These are phyloP conservation scores for Coemansia sp. DNA, from an alignment of 192 early-diverging fungal species.

Conservation along the genomic window DNA sequence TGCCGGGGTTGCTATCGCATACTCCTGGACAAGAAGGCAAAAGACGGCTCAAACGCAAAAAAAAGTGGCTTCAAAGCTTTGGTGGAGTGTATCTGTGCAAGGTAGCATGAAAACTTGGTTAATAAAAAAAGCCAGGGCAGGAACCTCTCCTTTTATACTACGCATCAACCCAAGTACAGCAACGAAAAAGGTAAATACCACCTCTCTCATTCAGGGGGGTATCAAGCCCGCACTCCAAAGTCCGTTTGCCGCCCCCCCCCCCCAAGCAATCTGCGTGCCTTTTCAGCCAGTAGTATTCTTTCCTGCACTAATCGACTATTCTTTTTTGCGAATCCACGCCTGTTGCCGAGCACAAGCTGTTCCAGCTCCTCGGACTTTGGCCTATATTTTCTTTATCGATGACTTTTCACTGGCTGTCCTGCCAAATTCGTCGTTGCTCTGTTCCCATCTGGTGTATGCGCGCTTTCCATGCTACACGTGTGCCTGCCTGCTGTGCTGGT, in stretches of 20 bases:
- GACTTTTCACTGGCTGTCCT: slow-evolving; percentile 1
- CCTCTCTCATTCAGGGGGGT: slow-evolving; percentile 6
- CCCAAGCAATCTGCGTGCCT: background rate
- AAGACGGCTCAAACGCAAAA: background rate
- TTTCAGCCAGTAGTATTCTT: background rate
- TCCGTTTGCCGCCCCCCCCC: background rate
- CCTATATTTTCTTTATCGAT: slow-evolving; percentile 2
- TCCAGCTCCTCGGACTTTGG: slow-evolving; percentile 7
- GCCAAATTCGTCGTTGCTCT: background rate
- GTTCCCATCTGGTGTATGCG: background rate
- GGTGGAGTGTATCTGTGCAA: background rate
- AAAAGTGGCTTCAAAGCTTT: background rate
- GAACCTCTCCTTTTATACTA: background rate
- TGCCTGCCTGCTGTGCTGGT: background rate
- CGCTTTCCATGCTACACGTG: slow-evolving; percentile 6
- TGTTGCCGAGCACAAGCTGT: background rate
- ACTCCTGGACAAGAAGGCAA: background rate
- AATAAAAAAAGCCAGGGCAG: background rate
- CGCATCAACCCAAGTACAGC: background rate
- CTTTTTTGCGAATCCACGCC: slow-evolving; percentile 5
- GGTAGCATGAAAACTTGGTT: background rate
- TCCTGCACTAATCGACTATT: slow-evolving; percentile 5
- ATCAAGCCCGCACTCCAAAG: background rate
- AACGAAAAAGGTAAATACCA: no score
- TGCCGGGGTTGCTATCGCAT: background rate